Percentiles rank a stretch among this genome's conserved stretches.
Evolutionary conservation across 2,329 filamentous ascomycete species (phyloP).

Genomic region (Talaromyces sp.): DNA sequence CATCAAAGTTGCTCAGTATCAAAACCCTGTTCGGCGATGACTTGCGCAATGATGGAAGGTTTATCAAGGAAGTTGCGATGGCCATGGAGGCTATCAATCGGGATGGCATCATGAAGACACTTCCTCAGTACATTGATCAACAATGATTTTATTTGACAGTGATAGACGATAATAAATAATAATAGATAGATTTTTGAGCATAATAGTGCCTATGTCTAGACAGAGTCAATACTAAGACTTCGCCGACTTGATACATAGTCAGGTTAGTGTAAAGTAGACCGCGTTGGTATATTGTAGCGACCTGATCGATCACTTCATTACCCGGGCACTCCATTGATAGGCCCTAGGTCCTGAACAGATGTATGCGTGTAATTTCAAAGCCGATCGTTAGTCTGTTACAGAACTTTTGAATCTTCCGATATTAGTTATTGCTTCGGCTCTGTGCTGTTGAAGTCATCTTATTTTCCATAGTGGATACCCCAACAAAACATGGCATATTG

Average conservation of each 20-base stretch:
- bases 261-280: background rate
- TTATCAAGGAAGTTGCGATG: constrained; percentile 47
- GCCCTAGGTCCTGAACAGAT: no score
- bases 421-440: no score
- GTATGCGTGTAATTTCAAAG: no score
- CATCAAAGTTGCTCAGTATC: constrained; percentile 45
- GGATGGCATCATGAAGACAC: constrained; percentile 50
- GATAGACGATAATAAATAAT: background rate
- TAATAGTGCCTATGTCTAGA: background rate
- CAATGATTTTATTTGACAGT: background rate
- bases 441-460: no score
- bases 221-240: background rate
- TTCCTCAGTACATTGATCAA: constrained; percentile 50
- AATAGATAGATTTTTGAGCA: background rate
- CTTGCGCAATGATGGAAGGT: constrained; percentile 48
- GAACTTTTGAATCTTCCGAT: no score
- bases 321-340: no score
- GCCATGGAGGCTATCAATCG: constrained; percentile 48
- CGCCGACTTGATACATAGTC: background rate
- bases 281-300: background rate
- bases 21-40: constrained; percentile 53
- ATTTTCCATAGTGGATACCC: no score
- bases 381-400: no score
- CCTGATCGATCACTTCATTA: background rate
- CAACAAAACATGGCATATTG: no score